A percentile compares a stretch with the other conserved stretches of the same genome.
Evolutionary conservation across 192 early-diverging fungal species (phyloP).

Genomic region (Podila epicladia): DNA sequence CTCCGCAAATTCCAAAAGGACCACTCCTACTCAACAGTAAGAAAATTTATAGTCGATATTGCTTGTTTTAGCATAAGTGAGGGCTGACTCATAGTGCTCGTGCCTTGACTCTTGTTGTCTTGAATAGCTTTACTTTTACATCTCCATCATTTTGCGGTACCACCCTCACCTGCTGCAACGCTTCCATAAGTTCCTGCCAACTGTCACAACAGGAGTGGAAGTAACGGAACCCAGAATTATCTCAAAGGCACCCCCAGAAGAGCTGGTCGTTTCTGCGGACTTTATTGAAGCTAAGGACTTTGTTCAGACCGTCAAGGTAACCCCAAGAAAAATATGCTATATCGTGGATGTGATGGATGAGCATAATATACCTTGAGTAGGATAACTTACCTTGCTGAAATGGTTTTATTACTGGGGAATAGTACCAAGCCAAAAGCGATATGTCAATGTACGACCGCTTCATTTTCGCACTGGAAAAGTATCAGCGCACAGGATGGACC

Average conservation of each 20-base stretch:
- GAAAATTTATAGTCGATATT: not conserved
- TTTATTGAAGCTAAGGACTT: constrained; percentile 52
- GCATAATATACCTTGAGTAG: too few species aligned
- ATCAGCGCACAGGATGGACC: constrained; percentile 47
- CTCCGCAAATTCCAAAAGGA: constrained; percentile 51
- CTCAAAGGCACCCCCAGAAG: constrained; percentile 52
- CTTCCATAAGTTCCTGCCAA: constrained; percentile 41
- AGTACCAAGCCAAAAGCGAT: constrained; percentile 39
- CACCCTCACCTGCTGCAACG: constrained; percentile 45
- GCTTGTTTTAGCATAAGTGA: not conserved
- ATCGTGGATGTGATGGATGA: too few species aligned
- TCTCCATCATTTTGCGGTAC: constrained; percentile 43
- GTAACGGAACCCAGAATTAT: constrained; percentile 33
- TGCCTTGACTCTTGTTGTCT: not conserved
- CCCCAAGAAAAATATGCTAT: too few species aligned
- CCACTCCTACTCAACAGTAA: constrained; percentile 37
- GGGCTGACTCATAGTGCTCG: not conserved
- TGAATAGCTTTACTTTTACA: constrained; percentile 40
- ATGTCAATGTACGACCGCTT: constrained; percentile 51
- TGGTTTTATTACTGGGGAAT: not conserved
- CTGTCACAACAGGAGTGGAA: constrained; percentile 17
- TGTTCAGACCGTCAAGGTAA: constrained; percentile 51
- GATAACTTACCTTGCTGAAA: too few species aligned
- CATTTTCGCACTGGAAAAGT: constrained; percentile 49
- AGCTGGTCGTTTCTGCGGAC: constrained; percentile 41